Evolutionary conservation across 2,329 filamentous ascomycete genomes (phyloP).

Genomic region (Didymellaceae sp.): DNA sequence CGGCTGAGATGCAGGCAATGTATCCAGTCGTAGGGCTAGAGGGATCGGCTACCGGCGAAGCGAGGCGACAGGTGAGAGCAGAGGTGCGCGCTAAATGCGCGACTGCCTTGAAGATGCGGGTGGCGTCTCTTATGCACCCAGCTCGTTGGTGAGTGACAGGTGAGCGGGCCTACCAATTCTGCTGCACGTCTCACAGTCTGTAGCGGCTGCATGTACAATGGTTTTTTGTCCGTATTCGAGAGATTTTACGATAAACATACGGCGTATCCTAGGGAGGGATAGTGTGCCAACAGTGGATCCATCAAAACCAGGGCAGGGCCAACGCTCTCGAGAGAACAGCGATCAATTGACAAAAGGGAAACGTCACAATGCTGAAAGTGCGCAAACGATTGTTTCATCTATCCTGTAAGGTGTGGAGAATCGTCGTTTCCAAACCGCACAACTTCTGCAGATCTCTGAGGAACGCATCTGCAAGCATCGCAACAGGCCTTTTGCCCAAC

Average conservation of each 20-base stretch:
- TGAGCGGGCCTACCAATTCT: not conserved
- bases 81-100: slow-evolving; percentile 4
- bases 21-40: slow-evolving; percentile 9
- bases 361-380: not conserved
- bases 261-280: not conserved
- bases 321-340: not conserved
- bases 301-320: not conserved
- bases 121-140: not conserved
- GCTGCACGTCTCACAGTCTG: not conserved
- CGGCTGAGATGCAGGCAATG: not conserved
- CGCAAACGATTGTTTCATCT: slow-evolving; percentile 14
- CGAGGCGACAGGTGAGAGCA: slow-evolving; percentile 4
- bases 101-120: not conserved
- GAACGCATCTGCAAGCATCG: slow-evolving; percentile 5
- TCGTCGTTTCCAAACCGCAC: slow-evolving; percentile 7
- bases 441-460: slow-evolving; percentile 3
- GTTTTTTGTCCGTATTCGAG: no score
- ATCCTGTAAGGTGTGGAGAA: slow-evolving; percentile 13
- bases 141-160: not conserved
- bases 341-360: not conserved
- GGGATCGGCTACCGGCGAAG: slow-evolving; percentile 7
- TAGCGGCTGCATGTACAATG: not conserved
- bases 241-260: not conserved
- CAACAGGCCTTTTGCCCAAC: not conserved
- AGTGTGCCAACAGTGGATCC: not conserved